Percentiles rank a stretch among this genome's conserved stretches.
phyloP scores from a whole-genome alignment of 257 asterid species.

The Phtheirospermum japonicum region DNA sequence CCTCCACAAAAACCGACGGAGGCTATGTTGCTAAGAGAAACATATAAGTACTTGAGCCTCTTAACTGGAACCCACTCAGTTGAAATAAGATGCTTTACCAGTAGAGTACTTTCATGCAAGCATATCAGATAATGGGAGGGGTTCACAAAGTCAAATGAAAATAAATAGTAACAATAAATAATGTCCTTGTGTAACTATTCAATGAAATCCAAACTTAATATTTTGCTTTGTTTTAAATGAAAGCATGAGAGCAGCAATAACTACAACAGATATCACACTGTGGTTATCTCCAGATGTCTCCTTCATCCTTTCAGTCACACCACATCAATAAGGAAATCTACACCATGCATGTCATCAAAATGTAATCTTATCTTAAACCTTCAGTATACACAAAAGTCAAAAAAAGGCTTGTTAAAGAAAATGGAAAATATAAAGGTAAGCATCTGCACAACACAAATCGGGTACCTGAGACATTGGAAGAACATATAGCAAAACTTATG shows the following conservation, averaged over 20 bases:
- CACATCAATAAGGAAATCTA: constrained; percentile 40
- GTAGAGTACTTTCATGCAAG: constrained; percentile 61
- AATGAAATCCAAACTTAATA: constrained; percentile 45
- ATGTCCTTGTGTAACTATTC: constrained; percentile 9
- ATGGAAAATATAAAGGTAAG: constrained; percentile 13
- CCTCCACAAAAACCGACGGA: too few relatives aligned
- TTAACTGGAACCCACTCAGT: too few relatives aligned
- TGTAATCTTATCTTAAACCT: constrained; percentile 24
- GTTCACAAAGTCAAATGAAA: constrained; percentile 17
- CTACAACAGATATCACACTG: constrained; percentile 51
- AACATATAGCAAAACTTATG: constrained; percentile 44
- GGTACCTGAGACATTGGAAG: too few relatives aligned
- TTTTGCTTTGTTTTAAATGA: constrained; percentile 52
- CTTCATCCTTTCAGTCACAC: constrained; percentile 56
- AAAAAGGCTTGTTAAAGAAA: constrained; percentile 17
- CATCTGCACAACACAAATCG: constrained; percentile 4
- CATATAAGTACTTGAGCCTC: too few relatives aligned
- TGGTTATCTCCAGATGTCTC: constrained; percentile 50
- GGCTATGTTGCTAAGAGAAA: too few relatives aligned
- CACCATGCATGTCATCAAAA: too few relatives aligned
- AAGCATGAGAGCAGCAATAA: constrained; percentile 69
- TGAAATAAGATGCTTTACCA: too few relatives aligned
- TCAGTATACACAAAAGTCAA: constrained; percentile 17
- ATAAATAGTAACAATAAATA: constrained; percentile 12
- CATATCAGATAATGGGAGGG: constrained; percentile 20